Base-by-base conservation (phyloP, 2,329 filamentous ascomycete genomes). In the Kalmusia sp. region DNA sequence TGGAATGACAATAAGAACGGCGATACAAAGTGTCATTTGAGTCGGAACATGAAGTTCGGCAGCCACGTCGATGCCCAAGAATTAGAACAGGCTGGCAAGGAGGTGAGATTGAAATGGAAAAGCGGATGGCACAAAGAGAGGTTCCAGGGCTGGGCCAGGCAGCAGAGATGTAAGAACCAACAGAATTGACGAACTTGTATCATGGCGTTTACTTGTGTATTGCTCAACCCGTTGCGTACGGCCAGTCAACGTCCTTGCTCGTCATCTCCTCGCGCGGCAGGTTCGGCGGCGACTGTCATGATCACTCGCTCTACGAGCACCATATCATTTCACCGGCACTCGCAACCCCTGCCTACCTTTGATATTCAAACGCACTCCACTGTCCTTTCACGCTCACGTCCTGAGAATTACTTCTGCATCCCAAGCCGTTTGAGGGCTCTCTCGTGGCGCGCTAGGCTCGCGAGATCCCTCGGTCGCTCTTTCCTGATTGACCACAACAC, bases 1-100 rank as follows among this genome's bases (percentile, higher is more conserved):
- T 59, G 58, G 12, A 72, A 72, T 8, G 65, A 60, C 59, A 72
- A 70, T 28, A 64, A 64, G 49, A 72, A 72, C 37, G 65, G 63
- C 6, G 46, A 60, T n/a, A 71, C 69, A 7, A 70, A 62, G 33
- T 72, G 69, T 21, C 69, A 71, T 54, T 31, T 72, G 9, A 71
- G 68, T 47, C 68, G 67, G 33, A 72, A 63, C 38, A 58, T 72
- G 54, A 55, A 68, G 22, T 59, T 71, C 27, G 69, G 69, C 1
- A 15, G 25, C 11, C 53, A 64, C 25, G 41, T 55, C 4, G 58
- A 54, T 9, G 54, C 63, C 2, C 52, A 30, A 12, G 15, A 31
- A 27, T 12, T 31, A 11, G 39, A 31, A 21, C 25, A 62, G 14
- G 43, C 60, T 19, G 15, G 56, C 1, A 53, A 58, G 33, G 43